Evolutionary conservation across 805 yeast species (phyloP).

Genomic region (Trichomonascus vanleenenianus): DNA sequence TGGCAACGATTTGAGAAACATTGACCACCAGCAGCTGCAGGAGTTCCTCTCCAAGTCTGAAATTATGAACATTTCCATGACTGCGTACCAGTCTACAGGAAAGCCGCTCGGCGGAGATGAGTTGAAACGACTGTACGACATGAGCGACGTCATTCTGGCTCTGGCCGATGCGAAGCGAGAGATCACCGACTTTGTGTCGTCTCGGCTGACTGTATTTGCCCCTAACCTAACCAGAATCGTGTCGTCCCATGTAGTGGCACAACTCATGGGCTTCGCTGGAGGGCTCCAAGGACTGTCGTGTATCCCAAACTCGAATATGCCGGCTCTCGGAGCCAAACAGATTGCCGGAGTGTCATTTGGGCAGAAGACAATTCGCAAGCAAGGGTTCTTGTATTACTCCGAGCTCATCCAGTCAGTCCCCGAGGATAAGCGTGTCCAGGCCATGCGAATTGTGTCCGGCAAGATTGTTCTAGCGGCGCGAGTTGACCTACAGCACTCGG

Average conservation of each 20-base stretch:
- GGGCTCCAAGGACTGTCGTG: slow-evolving; percentile 57
- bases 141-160: slow-evolving; percentile 41
- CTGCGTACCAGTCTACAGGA: slow-evolving; percentile 47
- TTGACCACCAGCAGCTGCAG: slow-evolving; percentile 31
- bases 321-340: slow-evolving; percentile 60
- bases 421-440: slow-evolving; percentile 53
- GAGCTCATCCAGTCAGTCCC: slow-evolving; percentile 55
- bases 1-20: slow-evolving; percentile 37
- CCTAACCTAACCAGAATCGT: slow-evolving; percentile 74
- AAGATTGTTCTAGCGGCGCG: slow-evolving; percentile 79
- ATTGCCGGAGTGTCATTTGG: slow-evolving; percentile 34
- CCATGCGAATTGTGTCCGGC: slow-evolving; percentile 70
- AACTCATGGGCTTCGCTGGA: slow-evolving; percentile 59
- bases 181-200: slow-evolving; percentile 48
- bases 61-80: slow-evolving; percentile 63
- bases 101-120: slow-evolving; percentile 28
- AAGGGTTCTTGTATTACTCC: slow-evolving; percentile 60
- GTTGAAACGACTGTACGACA: slow-evolving; percentile 33
- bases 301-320: slow-evolving; percentile 77
- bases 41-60: slow-evolving; percentile 52
- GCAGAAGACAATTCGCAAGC: slow-evolving; percentile 43
- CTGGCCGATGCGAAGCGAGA: slow-evolving; percentile 37
- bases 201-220: slow-evolving; percentile 51
- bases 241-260: slow-evolving; percentile 67
- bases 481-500: slow-evolving; percentile 49